Conservation (phyloP, 768 basidiomycete genomes). For the Pulveroboletus sp. region DNA sequence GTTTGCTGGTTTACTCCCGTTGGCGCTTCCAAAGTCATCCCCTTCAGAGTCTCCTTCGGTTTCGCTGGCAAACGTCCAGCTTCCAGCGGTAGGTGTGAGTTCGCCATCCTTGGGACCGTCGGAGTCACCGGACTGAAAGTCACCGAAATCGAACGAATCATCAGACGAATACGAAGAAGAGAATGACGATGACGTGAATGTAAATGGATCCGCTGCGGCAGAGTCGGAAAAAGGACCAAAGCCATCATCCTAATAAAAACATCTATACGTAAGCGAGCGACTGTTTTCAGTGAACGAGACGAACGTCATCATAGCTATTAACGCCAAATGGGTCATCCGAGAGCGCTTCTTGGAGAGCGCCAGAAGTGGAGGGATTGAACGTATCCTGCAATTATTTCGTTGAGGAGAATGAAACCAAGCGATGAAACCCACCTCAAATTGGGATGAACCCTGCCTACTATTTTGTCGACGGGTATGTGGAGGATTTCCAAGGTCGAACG, state of each 20-base stretch:
- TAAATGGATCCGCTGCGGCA: conserved; percentile 54
- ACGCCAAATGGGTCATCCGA: conserved; percentile 47
- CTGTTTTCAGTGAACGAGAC: not conserved
- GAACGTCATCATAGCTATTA: conserved; percentile 47
- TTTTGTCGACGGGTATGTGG: conserved; percentile 46
- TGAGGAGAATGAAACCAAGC: not conserved
- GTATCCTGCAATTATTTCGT: conserved; percentile 38
- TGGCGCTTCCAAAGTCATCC: conserved; percentile 26
- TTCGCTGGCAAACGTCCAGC: conserved; percentile 63
- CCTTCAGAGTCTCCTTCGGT: conserved; percentile 29
- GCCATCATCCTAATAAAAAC: conserved; percentile 45
- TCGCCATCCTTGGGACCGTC: conserved; percentile 36
- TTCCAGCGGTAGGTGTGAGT: conserved; percentile 60
- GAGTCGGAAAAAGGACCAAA: conserved; percentile 81
- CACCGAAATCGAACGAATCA: conserved; percentile 72
- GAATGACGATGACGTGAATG: conserved; percentile 38
- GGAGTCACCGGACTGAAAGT: conserved; percentile 55
- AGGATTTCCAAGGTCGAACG: conserved; percentile 53
- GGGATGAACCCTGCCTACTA: conserved; percentile 43
- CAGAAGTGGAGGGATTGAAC: conserved; percentile 39
- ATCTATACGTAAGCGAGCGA: not conserved
- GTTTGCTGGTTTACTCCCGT: conserved; percentile 10
- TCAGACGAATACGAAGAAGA: conserved; percentile 60
- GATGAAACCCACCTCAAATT: conserved; percentile 51
- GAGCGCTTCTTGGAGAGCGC: conserved; percentile 32